phyloP scores from a whole-genome alignment of 441 rosid species.

The Gossypium trilobum region DNA sequence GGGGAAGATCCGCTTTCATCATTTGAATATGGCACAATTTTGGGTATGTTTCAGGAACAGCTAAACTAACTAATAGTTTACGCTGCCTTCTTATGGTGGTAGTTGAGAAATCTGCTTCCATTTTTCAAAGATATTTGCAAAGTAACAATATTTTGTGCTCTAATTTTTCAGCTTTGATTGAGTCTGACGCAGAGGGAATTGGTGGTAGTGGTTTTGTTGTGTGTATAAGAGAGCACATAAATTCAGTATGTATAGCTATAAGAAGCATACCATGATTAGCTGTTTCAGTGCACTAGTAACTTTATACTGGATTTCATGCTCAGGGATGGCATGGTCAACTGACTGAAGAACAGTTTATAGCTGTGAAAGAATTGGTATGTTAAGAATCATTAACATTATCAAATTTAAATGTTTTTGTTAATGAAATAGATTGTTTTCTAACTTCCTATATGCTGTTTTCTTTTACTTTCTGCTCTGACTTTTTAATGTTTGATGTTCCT shows the following conservation, averaged over 20 bases:
- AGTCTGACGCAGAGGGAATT: slow-evolving; percentile 99
- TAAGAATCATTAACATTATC: neutral
- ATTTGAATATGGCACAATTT: slow-evolving; percentile 91
- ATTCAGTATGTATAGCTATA: slow-evolving; percentile 48
- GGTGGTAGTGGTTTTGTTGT: slow-evolving; percentile 99
- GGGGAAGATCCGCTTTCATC: slow-evolving; percentile 98
- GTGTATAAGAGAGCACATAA: slow-evolving; percentile 94
- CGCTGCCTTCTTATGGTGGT: slow-evolving; percentile 14
- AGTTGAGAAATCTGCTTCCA: slow-evolving; percentile 11
- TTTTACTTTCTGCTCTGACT: neutral
- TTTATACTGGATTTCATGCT: slow-evolving; percentile 30
- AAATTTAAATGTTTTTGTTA: slow-evolving; percentile 2
- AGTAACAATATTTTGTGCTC: slow-evolving; percentile 18
- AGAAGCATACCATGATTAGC: slow-evolving; percentile 14
- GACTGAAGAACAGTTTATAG: slow-evolving; percentile 94
- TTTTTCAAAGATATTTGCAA: slow-evolving; percentile 12
- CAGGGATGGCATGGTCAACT: slow-evolving; percentile 89
- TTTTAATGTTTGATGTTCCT: neutral
- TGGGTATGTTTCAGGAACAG: slow-evolving; percentile 43
- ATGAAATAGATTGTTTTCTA: neutral
- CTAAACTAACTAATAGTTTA: slow-evolving; percentile 9
- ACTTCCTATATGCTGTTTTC: neutral
- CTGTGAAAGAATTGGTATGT: slow-evolving; percentile 95
- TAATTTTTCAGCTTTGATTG: slow-evolving; percentile 75
- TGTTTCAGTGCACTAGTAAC: slow-evolving; percentile 25